These are phyloP conservation scores for Leucosporidium yakuticum DNA, from an alignment of 768 basidiomycete species.

Conservation along the genomic window DNA sequence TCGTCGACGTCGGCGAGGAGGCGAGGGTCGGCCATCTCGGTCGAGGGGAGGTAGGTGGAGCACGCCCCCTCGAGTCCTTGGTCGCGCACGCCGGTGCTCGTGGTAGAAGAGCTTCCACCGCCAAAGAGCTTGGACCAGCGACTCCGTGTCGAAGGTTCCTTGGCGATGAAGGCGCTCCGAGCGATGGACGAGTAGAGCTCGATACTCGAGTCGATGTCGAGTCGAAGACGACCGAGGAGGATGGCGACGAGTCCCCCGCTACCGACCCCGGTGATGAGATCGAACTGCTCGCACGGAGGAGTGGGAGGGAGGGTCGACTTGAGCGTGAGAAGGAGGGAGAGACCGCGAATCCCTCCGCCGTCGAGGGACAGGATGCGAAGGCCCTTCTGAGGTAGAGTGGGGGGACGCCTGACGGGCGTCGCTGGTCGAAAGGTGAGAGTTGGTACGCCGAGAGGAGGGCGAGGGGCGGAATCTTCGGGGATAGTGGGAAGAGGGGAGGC, in stretches of 20 bases:
- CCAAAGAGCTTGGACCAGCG: constrained; percentile 7
- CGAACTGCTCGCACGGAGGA: constrained; percentile 15
- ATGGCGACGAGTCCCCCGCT: constrained; percentile 17
- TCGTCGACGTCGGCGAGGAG: background rate
- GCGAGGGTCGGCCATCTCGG: background rate
- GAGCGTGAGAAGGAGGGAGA: constrained; percentile 24
- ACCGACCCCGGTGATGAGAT: constrained; percentile 19
- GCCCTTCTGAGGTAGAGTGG: background rate
- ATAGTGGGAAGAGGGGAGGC: background rate
- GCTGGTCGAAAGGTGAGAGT: constrained; percentile 2
- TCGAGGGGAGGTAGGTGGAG: background rate
- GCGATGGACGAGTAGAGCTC: constrained; percentile 8
- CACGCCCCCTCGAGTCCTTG: background rate
- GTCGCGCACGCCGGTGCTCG: background rate
- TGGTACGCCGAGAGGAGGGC: background rate
- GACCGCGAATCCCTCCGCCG: constrained; percentile 22
- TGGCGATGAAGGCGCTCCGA: background rate
- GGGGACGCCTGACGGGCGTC: background rate
- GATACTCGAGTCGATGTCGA: constrained; percentile 7
- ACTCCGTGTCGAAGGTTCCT: background rate
- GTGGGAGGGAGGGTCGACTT: background rate
- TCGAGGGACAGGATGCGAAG: constrained; percentile 27
- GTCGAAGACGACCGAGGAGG: constrained; percentile 12
- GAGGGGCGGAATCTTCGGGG: background rate
- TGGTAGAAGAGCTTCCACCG: background rate